Conservation (phyloP, 78 protist species). For the Dictyostelium purpureum region DNA sequence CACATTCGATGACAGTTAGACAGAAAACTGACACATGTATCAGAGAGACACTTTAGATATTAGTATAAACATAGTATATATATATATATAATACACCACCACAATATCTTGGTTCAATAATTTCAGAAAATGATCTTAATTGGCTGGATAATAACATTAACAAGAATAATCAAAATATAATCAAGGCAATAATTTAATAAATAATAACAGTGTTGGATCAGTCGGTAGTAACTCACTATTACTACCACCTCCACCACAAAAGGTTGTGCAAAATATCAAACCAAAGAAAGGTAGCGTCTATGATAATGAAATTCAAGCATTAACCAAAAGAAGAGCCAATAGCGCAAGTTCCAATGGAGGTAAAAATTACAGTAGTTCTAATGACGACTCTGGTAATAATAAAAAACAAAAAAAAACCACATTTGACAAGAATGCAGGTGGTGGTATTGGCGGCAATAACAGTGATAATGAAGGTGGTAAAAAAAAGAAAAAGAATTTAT, state of each 20-base stretch:
- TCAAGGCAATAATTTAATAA: background rate
- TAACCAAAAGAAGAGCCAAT: background rate
- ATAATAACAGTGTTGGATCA: background rate
- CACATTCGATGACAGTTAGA: too few species aligned
- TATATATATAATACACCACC: too few species aligned
- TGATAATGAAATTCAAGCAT: constrained; percentile 18
- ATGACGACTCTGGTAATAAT: background rate
- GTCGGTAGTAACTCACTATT: background rate
- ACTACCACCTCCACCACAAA: constrained; percentile 36
- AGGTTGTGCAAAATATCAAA: constrained; percentile 1
- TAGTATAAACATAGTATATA: too few species aligned
- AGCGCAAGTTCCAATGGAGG: background rate
- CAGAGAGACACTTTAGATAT: too few species aligned
- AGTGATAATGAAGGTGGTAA: background rate
- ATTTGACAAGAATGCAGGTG: background rate
- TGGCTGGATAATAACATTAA: background rate
- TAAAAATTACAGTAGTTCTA: background rate
- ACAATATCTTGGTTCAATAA: background rate
- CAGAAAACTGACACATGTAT: too few species aligned
- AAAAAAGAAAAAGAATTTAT: background rate
- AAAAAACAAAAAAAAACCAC: background rate
- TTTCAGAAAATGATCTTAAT: background rate
- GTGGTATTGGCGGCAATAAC: background rate
- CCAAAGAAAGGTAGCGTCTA: constrained; percentile 14
- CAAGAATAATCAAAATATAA: background rate